Base-by-base conservation (phyloP, 2,329 filamentous ascomycete species). In the Apiospora sp. region DNA sequence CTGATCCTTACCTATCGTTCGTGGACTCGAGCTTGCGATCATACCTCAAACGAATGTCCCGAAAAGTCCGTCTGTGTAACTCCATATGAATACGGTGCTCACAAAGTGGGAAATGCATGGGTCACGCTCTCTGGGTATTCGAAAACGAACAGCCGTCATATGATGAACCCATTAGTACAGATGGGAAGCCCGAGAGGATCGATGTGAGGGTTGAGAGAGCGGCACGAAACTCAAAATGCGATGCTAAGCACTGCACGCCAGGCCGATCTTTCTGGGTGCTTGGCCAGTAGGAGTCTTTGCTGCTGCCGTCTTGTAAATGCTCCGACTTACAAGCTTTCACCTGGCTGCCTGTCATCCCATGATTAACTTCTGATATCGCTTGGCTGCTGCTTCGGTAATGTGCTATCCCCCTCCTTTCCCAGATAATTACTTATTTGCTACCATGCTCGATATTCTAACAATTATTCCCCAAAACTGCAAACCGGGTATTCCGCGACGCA, bases 211-310 rank as follows among this genome's bases (percentile, higher is more conserved):
- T 64, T 64, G 58, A 37, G 30, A 64, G 30, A 41, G 58, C 58
- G 58, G 58, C 58, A 64, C 58, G 19, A 64, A 64, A 64, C 58
- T 64, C 58, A 64, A 58, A 64, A 41, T 64, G 58, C 19, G 16
- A 64, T 64, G 58, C 58, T 22, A 64, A 64, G 58, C 58, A n/a
- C 58, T 64, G 58, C 58, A 64, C n/a, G 58, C 10, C 30, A 64
- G 3, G 58, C 12, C 58, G 58, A 64, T 64, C 58, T 3, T 41
- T 37, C n/a, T 37, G 58, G 58, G 19, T 8, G 19, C 16, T n/a
- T 22, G 58, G 16, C 58, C 58, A 64, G 34, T 64, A 64, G 30
- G 58, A 41, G 13, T 4, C 30, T n/a, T 64, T 19, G 58, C 34
- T 41, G 58, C 34, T 34, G 58, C 58, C 58, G 34, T 41, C 58